Conservation (phyloP, 345 rosid species). For the Rhizophora mangle region DNA sequence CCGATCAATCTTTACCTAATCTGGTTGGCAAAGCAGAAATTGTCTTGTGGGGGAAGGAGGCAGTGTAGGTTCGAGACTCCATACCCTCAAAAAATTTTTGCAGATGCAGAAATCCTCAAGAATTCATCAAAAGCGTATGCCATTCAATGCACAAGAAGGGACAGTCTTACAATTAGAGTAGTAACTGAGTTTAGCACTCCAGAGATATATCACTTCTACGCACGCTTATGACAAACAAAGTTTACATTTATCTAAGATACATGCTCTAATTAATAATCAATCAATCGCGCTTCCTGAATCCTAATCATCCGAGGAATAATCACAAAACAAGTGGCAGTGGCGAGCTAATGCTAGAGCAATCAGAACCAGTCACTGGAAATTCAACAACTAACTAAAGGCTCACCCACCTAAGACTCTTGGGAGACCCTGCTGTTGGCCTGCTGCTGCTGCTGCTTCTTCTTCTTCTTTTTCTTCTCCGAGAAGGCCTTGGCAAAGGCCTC, state of each 20-base stretch:
- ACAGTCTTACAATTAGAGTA: background rate
- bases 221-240: background rate
- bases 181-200: background rate
- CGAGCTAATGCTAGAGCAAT: no score
- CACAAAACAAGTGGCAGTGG: no score
- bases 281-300: background rate
- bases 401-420: background rate
- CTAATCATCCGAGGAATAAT: no score
- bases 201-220: background rate
- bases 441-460: slow-evolving; percentile 37
- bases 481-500: slow-evolving; percentile 68
- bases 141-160: background rate
- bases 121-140: no score
- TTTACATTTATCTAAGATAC: background rate
- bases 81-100: background rate
- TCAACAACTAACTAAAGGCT: background rate
- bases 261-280: background rate
- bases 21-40: background rate
- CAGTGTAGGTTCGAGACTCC: background rate
- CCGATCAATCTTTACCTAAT: background rate
- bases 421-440: slow-evolving; percentile 14
- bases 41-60: no score
- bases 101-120: no score
- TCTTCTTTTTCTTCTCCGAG: slow-evolving; percentile 48
- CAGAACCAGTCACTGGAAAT: background rate